Evolutionary conservation across 2,329 filamentous ascomycete genomes (phyloP).

Genomic region (Penicillium sp.): DNA sequence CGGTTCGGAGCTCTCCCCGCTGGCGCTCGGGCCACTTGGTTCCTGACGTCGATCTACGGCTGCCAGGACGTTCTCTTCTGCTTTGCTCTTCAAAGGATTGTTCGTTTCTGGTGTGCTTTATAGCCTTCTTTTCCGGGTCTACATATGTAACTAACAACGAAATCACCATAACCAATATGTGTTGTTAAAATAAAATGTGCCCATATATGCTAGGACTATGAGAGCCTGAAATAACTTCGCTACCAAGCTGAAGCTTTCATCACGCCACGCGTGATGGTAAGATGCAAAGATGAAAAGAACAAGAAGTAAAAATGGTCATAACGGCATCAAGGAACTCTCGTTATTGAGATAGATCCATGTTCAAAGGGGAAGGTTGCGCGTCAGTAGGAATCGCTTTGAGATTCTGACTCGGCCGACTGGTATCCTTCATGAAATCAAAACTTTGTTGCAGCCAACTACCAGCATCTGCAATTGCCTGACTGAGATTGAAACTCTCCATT

Average conservation of each 20-base stretch:
- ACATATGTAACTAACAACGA: background rate
- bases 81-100: no score
- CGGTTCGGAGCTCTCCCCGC: conserved; percentile 22
- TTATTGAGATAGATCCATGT: conserved; percentile 18
- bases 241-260: background rate
- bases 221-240: background rate
- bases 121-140: background rate
- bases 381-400: conserved; percentile 1
- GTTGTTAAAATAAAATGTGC: background rate
- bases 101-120: background rate
- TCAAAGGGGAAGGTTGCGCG: conserved; percentile 6
- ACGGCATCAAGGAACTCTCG: background rate
- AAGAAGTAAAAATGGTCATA: background rate
- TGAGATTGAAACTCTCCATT: conserved; percentile 42
- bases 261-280: background rate
- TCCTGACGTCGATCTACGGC: conserved; percentile 8
- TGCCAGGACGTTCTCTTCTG: background rate
- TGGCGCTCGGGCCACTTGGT: conserved; percentile 18
- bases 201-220: background rate
- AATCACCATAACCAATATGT: background rate
- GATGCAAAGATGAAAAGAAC: background rate
- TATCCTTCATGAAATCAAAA: conserved; percentile 42
- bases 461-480: conserved; percentile 45
- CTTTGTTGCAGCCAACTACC: conserved; percentile 47
- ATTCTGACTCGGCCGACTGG: conserved; percentile 18